These are phyloP conservation scores for Plicaturopsis crispa DNA, from an alignment of 768 basidiomycete genomes.

Conservation along the genomic window DNA sequence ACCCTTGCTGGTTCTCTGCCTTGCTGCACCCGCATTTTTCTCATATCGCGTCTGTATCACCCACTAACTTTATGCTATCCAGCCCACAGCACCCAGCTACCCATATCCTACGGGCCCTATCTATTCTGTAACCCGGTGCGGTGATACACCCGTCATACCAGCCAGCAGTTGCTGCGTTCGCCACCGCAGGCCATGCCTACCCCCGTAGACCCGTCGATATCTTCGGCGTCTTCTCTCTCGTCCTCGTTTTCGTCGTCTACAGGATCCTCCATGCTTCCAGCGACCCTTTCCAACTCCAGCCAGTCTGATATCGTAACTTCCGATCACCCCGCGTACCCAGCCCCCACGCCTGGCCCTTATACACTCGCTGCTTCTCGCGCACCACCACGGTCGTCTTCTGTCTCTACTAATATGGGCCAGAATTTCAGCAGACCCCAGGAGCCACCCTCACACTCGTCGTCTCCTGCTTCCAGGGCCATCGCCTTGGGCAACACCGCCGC, in stretches of 20 bases:
- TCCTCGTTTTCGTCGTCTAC: not conserved
- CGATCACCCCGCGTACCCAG: not conserved
- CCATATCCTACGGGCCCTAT: too few relatives aligned
- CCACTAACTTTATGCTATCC: too few relatives aligned
- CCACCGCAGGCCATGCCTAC: too few relatives aligned
- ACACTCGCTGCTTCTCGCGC: slow-evolving; percentile 13
- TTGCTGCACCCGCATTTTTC: too few relatives aligned
- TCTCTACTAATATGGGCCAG: slow-evolving; percentile 31
- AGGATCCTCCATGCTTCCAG: not conserved
- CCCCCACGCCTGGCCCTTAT: not conserved
- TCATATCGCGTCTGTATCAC: too few relatives aligned
- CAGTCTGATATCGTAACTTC: not conserved
- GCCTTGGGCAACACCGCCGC: slow-evolving; percentile 21
- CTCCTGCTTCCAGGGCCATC: slow-evolving; percentile 12
- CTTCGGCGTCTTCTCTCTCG: not conserved
- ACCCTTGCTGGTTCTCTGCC: too few relatives aligned
- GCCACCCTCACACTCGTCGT: slow-evolving; percentile 12
- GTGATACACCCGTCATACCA: too few relatives aligned
- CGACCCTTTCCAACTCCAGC: not conserved
- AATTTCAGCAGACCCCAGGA: slow-evolving; percentile 19
- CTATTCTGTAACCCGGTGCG: too few relatives aligned
- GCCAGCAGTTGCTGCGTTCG: too few relatives aligned
- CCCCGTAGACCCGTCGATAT: too few relatives aligned
- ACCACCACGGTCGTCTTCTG: slow-evolving; percentile 21
- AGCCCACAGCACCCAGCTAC: too few relatives aligned